Percentiles rank a stretch among this genome's conserved stretches.
phyloP scores from a whole-genome alignment of 2,329 filamentous ascomycete genomes.

The Verticillium alfalfae region DNA sequence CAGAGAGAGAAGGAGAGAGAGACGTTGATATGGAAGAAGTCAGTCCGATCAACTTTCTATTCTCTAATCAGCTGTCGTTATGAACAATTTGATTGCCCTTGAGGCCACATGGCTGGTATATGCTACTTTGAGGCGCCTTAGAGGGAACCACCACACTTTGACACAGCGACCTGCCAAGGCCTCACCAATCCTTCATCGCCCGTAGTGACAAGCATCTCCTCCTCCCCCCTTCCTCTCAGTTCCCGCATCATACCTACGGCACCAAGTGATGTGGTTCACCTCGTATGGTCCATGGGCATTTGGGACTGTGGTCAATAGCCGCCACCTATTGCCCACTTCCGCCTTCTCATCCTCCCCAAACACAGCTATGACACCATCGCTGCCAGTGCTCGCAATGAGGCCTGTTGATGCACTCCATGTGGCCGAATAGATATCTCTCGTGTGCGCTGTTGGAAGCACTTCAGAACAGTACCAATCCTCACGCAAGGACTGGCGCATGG shows the following conservation, averaged over 20 bases:
- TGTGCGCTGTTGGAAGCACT: slow-evolving; percentile 69
- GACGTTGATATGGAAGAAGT: no score
- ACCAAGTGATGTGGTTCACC: slow-evolving; percentile 90
- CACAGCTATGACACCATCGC: slow-evolving; percentile 75
- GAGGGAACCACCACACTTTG: neutral
- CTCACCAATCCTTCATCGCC: slow-evolving; percentile 88
- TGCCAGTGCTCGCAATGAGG: slow-evolving; percentile 79
- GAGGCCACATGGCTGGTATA: no score
- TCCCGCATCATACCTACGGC: slow-evolving; percentile 65
- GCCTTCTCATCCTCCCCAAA: slow-evolving; percentile 57
- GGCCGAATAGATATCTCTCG: slow-evolving; percentile 76
- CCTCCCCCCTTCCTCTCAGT: slow-evolving; percentile 45
- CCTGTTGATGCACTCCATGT: slow-evolving; percentile 77
- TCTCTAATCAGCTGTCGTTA: no score
- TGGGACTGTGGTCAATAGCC: slow-evolving; percentile 60
- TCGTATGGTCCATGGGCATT: slow-evolving; percentile 89
- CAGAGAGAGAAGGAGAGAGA: no score
- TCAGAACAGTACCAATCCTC: slow-evolving; percentile 82
- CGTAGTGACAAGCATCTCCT: slow-evolving; percentile 86
- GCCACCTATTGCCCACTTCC: slow-evolving; percentile 51
- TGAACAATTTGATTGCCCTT: no score
- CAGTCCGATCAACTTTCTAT: no score
- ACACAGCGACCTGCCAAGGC: slow-evolving; percentile 62
- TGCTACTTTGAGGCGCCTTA: neutral
- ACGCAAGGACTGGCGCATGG: slow-evolving; percentile 71